phyloP scores from a whole-genome alignment of 2,329 filamentous ascomycete genomes.

The Claviceps quebecensis region DNA sequence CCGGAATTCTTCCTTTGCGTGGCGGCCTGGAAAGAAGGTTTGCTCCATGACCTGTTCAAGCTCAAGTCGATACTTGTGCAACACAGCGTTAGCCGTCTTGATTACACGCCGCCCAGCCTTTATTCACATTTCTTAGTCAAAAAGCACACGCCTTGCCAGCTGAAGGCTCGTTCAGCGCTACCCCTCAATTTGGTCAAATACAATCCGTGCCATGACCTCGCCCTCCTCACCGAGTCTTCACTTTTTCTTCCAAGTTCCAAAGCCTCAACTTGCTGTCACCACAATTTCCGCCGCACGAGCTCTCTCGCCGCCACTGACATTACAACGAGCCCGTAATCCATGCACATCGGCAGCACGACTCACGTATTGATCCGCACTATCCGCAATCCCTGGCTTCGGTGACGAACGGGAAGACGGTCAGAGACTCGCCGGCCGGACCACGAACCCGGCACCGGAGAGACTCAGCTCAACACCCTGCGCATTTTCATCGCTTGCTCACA shows the following conservation, averaged over 20 bases:
- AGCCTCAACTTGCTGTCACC: conserved; percentile 21
- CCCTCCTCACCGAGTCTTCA: conserved; percentile 27
- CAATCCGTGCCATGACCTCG: conserved; percentile 23
- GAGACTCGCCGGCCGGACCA: not conserved
- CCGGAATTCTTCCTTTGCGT: not conserved
- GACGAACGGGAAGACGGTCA: not conserved
- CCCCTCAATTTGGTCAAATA: conserved; percentile 29
- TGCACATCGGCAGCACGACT: conserved; percentile 12
- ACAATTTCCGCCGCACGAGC: conserved; percentile 1
- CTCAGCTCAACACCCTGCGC: not conserved
- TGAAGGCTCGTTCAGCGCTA: conserved; percentile 10
- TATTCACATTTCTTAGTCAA: not conserved
- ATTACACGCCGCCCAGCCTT: conserved; percentile 8
- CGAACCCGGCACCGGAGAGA: not conserved
- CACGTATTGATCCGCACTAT: conserved; percentile 11
- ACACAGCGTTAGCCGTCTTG: not conserved
- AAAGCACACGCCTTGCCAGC: conserved; percentile 10
- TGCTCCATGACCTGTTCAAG: not conserved
- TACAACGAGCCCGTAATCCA: conserved; percentile 6
- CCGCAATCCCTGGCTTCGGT: conserved; percentile 10
- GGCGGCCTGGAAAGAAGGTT: not conserved
- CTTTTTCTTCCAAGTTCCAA: conserved; percentile 22
- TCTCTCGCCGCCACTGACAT: conserved; percentile 8
- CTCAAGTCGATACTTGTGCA: conserved; percentile 2
- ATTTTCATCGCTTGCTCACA: not conserved